Base-by-base conservation (phyloP, 345 rosid species). In the Leavenworthia alabamica region DNA sequence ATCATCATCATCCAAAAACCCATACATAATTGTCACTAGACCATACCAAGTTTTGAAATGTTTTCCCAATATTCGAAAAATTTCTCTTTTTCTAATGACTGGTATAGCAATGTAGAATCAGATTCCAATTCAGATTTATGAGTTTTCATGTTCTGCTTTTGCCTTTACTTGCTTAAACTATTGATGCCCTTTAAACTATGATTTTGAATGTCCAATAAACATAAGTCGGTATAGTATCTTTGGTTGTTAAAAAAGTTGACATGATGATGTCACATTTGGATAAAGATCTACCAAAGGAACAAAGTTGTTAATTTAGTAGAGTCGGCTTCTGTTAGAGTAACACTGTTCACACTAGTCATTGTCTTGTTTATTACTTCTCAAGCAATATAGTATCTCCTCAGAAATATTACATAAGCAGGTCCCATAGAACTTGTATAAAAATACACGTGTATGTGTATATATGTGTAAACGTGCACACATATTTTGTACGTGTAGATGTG, bases 191-290 rank as follows among this genome's bases (percentile, higher is more conserved):
- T 42, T 42, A 32, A 19, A 31, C 52, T 64, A 51, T 52, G n/a
- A 32, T 24, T 55, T 66, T 13, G 27, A 39, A 5, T 49, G 45
- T 8, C 22, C 22, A 49, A 16, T 68, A 12, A 35, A 29, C 23
- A 16, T 28, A 45, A 66, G 12, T 9, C 9, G 9, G 16, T 12
- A 27, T 17, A 15, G 8, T 28, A 0, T 47, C 50, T 47, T 11
- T 28, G 39, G 44, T 40, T 29, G 65, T 49, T 58, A 22, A 58
- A 56, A 56, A 37, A 40, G 29, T 7, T 37, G 56, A 40, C 27
- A 57, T 48, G 59, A 57, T 48, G 59, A 48, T 39, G 45, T 49
- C 60, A 49, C 37, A 60, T 29, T 50, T 23, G 59, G 66, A 49
- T 67, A 59, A 19, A 19, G 11, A 45, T 17, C 3, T 53, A 7